These are phyloP conservation scores for Aphelidium insulamus DNA, from an alignment of 371 early-diverging fungal species.

Conservation along the genomic window DNA sequence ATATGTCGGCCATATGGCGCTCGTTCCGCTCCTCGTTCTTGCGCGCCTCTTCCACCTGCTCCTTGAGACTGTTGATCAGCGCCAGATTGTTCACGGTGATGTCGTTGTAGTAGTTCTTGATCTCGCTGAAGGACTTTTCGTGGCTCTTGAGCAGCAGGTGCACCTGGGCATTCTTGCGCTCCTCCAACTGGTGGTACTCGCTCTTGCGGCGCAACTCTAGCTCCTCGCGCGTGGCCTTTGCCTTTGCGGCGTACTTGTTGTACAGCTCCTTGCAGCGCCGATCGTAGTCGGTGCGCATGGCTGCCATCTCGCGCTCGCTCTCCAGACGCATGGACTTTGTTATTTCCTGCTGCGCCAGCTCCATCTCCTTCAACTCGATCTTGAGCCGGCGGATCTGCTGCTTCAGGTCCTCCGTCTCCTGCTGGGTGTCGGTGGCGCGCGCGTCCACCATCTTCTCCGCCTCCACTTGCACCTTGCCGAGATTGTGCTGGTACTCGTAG, in stretches of 20 bases:
- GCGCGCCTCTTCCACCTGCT: slow-evolving; percentile 35
- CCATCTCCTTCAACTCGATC: slow-evolving; percentile 25
- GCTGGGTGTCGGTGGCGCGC: slow-evolving; percentile 19
- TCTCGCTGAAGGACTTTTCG: slow-evolving; percentile 31
- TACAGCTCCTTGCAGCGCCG: slow-evolving; percentile 23
- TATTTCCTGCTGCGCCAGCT: slow-evolving; percentile 26
- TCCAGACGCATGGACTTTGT: slow-evolving; percentile 18
- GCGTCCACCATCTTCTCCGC: slow-evolving; percentile 20
- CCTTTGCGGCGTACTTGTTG: slow-evolving; percentile 24
- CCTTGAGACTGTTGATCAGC: slow-evolving; percentile 31
- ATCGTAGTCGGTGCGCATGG: slow-evolving; percentile 22
- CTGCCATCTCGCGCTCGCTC: slow-evolving; percentile 22
- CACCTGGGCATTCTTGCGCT: slow-evolving; percentile 32
- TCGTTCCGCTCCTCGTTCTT: slow-evolving; percentile 37
- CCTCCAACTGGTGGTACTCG: slow-evolving; percentile 35
- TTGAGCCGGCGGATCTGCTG: slow-evolving; percentile 24
- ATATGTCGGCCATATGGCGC: slow-evolving; percentile 31
- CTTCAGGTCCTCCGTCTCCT: slow-evolving; percentile 19
- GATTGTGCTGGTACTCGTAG: slow-evolving; percentile 35
- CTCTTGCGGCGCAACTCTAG: slow-evolving; percentile 27
- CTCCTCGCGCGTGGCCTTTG: slow-evolving; percentile 25
- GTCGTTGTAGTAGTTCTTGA: slow-evolving; percentile 38
- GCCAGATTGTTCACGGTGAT: slow-evolving; percentile 33
- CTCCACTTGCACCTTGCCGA: slow-evolving; percentile 29
- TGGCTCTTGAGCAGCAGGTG: slow-evolving; percentile 33